A percentile compares a stretch with the other conserved stretches of the same genome.
Evolutionary conservation across 1,284 basidiomycete genomes (phyloP).

Genomic region (Cryptococcus floricola): DNA sequence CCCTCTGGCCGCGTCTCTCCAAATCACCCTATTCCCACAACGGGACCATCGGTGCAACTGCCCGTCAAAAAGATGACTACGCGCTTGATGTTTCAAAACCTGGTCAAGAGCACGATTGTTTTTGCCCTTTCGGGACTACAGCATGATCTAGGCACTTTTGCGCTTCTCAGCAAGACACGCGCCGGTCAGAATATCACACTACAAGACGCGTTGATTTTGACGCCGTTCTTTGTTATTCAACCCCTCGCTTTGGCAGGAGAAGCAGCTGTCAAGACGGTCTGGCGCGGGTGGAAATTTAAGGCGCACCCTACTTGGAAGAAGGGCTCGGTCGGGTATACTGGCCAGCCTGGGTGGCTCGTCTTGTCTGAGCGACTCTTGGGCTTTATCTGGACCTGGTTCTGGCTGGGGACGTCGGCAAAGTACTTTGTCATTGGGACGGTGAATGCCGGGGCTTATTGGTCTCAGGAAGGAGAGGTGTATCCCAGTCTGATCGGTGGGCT

Average conservation of each 20-base stretch:
- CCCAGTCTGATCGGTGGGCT: conserved; percentile 25
- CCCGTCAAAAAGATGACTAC: conserved; percentile 7
- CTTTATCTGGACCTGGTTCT: conserved; percentile 41
- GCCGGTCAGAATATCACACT: neutral
- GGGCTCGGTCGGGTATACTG: neutral
- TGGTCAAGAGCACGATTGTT: conserved; percentile 39
- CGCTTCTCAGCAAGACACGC: conserved; percentile 20
- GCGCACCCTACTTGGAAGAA: conserved; percentile 7
- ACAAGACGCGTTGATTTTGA: conserved; percentile 19
- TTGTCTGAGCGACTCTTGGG: conserved; percentile 31
- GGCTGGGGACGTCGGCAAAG: conserved; percentile 39
- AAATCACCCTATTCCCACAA: conserved; percentile 22
- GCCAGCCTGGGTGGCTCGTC: conserved; percentile 20
- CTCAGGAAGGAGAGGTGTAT: conserved; percentile 9
- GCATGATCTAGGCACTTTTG: conserved; percentile 34
- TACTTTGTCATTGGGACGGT: conserved; percentile 36
- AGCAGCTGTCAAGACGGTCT: conserved; percentile 28
- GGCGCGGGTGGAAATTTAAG: conserved; percentile 21
- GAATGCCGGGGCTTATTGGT: conserved; percentile 22
- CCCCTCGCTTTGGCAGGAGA: conserved; percentile 37
- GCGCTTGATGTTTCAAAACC: conserved; percentile 23
- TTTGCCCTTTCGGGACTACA: conserved; percentile 36
- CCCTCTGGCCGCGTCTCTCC: conserved; percentile 26
- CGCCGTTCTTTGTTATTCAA: conserved; percentile 41
- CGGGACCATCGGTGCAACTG: neutral